Evolutionary conservation across 208 protist species (phyloP).

Genomic region (Trypanosoma rangeli): DNA sequence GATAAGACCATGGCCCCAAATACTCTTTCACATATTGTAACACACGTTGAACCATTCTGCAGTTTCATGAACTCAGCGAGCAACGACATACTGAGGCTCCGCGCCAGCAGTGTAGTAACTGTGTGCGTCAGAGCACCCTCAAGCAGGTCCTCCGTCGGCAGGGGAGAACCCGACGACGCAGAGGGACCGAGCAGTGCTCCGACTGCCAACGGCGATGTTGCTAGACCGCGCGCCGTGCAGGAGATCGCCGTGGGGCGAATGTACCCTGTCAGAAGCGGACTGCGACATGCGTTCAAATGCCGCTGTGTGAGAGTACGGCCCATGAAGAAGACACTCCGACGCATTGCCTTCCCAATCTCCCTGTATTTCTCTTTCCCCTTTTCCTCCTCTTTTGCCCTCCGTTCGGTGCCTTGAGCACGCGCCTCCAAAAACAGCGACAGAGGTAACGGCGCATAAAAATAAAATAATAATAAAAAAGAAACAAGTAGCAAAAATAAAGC

Average conservation of each 20-base stretch:
- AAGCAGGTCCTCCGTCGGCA: constrained; percentile 25
- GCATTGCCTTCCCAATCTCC: constrained; percentile 42
- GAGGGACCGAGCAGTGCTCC: constrained; percentile 32
- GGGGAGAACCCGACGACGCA: constrained; percentile 23
- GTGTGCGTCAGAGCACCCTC: constrained; percentile 50
- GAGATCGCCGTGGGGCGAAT: constrained; percentile 64
- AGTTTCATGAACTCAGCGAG: constrained; percentile 55
- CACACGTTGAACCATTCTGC: constrained; percentile 88
- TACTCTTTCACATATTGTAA: constrained; percentile 88
- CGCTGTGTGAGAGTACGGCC: constrained; percentile 74
- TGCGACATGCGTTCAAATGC: constrained; percentile 78
- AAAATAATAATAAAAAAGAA: not conserved
- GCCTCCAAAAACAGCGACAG: not conserved
- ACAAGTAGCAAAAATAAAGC: not conserved
- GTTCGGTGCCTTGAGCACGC: not conserved
- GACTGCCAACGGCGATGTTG: constrained; percentile 39
- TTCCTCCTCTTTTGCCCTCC: not conserved
- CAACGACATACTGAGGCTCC: constrained; percentile 38
- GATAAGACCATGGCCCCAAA: constrained; percentile 19
- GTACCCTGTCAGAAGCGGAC: constrained; percentile 77
- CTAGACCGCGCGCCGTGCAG: constrained; percentile 42
- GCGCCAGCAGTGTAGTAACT: constrained; percentile 48
- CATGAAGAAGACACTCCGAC: constrained; percentile 83
- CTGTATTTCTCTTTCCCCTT: not conserved
- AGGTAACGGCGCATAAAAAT: constrained; percentile 16